Percentiles rank a stretch among this genome's conserved stretches.
Conservation (phyloP, 208 protist genomes). For the Cochliopodium minus region DNA sequence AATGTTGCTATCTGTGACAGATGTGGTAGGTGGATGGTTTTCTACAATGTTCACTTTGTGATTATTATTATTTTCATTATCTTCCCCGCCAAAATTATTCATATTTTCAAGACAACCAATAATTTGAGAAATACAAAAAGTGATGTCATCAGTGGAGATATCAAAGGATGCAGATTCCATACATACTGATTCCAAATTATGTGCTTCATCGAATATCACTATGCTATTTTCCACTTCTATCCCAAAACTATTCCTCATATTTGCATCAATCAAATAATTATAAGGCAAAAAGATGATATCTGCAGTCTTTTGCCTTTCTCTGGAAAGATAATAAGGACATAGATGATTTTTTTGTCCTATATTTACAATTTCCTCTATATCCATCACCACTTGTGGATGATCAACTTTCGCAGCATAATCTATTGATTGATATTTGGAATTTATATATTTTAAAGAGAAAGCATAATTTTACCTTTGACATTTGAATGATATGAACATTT, state of each 20-base stretch:
- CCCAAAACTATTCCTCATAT: constrained; percentile 57
- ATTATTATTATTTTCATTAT: too few relatives aligned
- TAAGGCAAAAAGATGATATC: constrained; percentile 86
- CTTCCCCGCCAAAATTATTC: neutral
- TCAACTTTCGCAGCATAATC: neutral
- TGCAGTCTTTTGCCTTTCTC: constrained; percentile 49
- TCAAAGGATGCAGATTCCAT: constrained; percentile 32
- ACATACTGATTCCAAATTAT: constrained; percentile 54
- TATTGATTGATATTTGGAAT: constrained; percentile 36
- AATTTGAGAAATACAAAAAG: constrained; percentile 14
- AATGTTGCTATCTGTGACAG: neutral
- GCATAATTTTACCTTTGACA: constrained; percentile 49
- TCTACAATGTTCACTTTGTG: too few relatives aligned
- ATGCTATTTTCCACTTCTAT: constrained; percentile 51
- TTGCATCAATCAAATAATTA: constrained; percentile 83
- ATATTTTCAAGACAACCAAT: constrained; percentile 28
- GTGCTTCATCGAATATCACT: constrained; percentile 82
- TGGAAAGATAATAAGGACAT: constrained; percentile 79
- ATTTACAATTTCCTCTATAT: constrained; percentile 72
- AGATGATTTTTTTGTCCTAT: constrained; percentile 35
- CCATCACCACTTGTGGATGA: constrained; percentile 28
- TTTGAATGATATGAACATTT: constrained; percentile 12
- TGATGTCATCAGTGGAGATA: constrained; percentile 20
- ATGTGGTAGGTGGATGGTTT: neutral
- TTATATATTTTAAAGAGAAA: constrained; percentile 43